phyloP scores from a whole-genome alignment of 2,329 filamentous ascomycete genomes.

The Teratosphaeriaceae sp. region DNA sequence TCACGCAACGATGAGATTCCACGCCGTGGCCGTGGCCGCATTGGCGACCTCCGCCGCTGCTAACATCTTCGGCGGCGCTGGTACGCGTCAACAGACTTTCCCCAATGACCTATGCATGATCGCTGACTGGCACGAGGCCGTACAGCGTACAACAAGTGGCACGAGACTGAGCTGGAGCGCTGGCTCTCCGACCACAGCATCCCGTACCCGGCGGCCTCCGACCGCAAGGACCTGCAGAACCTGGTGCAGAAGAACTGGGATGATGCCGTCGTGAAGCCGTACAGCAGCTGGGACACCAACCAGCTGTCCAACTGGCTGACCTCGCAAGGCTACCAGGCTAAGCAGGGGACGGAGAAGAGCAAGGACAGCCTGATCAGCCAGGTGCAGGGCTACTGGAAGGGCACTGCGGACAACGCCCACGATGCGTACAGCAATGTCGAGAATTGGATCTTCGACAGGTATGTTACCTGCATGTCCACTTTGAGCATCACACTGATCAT shows the following conservation, averaged over 20 bases:
- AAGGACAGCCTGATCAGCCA: conserved; percentile 62
- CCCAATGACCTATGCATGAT: neutral
- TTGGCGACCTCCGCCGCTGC: conserved; percentile 64
- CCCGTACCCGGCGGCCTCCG: conserved; percentile 80
- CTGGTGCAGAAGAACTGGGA: conserved; percentile 91
- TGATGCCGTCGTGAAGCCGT: conserved; percentile 63
- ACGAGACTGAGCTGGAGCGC: conserved; percentile 92
- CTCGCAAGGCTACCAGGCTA: conserved; percentile 62
- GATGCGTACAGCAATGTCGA: conserved; percentile 65
- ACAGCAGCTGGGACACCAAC: conserved; percentile 67
- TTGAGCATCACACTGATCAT: conserved; percentile 30
- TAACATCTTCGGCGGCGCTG: conserved; percentile 74
- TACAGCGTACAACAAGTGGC: conserved; percentile 96
- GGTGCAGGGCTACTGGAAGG: conserved; percentile 69
- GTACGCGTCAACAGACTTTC: conserved; percentile 48
- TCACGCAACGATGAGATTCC: conserved; percentile 63
- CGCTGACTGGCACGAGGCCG: conserved; percentile 24
- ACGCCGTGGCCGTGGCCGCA: conserved; percentile 55
- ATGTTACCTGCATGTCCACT: conserved; percentile 23
- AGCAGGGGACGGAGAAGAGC: conserved; percentile 59
- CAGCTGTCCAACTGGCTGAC: conserved; percentile 63
- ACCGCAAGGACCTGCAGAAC: conserved; percentile 90
- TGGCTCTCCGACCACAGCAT: conserved; percentile 93
- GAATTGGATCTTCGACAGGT: conserved; percentile 89
- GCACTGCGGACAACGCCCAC: conserved; percentile 70